phyloP scores from a whole-genome alignment of 257 asterid genomes.

The Avicennia marina region DNA sequence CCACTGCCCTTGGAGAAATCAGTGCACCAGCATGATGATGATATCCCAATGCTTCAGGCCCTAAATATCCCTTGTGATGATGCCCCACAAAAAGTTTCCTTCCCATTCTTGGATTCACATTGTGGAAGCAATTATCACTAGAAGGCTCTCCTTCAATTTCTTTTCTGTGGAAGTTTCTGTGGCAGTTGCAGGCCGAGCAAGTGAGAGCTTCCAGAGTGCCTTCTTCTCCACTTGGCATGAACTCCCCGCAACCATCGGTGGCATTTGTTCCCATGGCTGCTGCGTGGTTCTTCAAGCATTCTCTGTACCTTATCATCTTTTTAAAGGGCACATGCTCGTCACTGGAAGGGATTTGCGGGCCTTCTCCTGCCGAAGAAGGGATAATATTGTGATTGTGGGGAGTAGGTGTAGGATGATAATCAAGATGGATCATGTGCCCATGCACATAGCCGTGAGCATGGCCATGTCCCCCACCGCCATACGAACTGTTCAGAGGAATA shows the following conservation, averaged over 20 bases:
- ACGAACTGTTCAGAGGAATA: conserved; percentile 68
- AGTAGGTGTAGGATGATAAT: conserved; percentile 5
- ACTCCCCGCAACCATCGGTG: conserved; percentile 94
- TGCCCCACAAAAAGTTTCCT: not conserved
- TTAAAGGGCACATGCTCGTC: conserved; percentile 23
- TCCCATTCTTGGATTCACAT: not conserved
- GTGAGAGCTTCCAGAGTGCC: conserved; percentile 70
- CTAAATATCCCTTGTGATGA: not conserved
- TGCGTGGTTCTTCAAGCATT: conserved; percentile 91
- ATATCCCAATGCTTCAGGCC: too few relatives aligned
- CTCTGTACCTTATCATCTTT: conserved; percentile 50
- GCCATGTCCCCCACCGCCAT: conserved; percentile 29
- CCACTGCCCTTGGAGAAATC: conserved; percentile 25
- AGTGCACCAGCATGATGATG: conserved; percentile 23
- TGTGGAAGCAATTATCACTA: not conserved
- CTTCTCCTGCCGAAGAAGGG: not conserved
- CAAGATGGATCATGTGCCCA: conserved; percentile 43
- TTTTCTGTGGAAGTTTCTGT: conserved; percentile 84
- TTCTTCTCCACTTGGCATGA: conserved; percentile 89
- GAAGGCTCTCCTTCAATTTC: conserved; percentile 52
- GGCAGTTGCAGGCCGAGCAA: conserved; percentile 90
- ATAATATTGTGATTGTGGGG: conserved; percentile 22
- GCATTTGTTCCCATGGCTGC: conserved; percentile 89
- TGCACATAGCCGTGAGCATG: not conserved
- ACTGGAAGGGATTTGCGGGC: too few relatives aligned